These are phyloP conservation scores for Mycena rosella DNA, from an alignment of 768 basidiomycete genomes.

Conservation along the genomic window DNA sequence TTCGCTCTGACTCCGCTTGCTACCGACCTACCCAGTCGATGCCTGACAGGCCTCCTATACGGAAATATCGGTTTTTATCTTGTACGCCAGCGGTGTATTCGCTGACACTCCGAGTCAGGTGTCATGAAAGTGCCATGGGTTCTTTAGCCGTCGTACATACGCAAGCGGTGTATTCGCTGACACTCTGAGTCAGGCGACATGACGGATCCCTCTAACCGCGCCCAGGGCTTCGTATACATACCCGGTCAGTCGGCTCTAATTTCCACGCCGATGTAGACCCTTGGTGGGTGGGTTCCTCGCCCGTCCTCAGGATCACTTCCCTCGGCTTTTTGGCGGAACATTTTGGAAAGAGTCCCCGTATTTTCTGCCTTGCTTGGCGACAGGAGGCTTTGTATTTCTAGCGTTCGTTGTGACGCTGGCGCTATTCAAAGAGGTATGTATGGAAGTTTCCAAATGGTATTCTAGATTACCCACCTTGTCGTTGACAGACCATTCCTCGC, in stretches of 20 bases:
- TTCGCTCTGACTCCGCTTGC: slow-evolving; percentile 4
- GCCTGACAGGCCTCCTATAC: slow-evolving; percentile 74
- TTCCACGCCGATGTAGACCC: slow-evolving; percentile 49
- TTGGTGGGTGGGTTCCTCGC: slow-evolving; percentile 76
- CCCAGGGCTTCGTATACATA: slow-evolving; percentile 54
- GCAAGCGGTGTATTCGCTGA: too few relatives aligned
- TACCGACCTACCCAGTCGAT: slow-evolving; percentile 71
- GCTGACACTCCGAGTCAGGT: too few relatives aligned
- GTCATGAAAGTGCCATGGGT: too few relatives aligned
- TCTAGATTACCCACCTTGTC: background rate
- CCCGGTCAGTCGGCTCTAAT: slow-evolving; percentile 33
- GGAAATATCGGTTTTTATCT: slow-evolving; percentile 58
- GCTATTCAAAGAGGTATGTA: slow-evolving; percentile 58
- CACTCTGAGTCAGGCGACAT: slow-evolving; percentile 56
- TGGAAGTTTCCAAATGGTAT: slow-evolving; percentile 11
- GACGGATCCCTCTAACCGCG: slow-evolving; percentile 58
- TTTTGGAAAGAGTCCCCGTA: slow-evolving; percentile 83
- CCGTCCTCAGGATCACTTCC: slow-evolving; percentile 75
- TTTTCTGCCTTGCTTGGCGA: slow-evolving; percentile 72
- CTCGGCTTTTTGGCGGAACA: slow-evolving; percentile 60
- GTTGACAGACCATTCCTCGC: slow-evolving; percentile 43
- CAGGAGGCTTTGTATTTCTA: slow-evolving; percentile 49
- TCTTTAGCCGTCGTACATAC: too few relatives aligned
- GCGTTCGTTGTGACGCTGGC: slow-evolving; percentile 48
- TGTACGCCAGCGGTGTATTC: too few relatives aligned